These are phyloP conservation scores for Cyclanthera cordifolia DNA, from an alignment of 306 rosid genomes.

Conservation along the genomic window DNA sequence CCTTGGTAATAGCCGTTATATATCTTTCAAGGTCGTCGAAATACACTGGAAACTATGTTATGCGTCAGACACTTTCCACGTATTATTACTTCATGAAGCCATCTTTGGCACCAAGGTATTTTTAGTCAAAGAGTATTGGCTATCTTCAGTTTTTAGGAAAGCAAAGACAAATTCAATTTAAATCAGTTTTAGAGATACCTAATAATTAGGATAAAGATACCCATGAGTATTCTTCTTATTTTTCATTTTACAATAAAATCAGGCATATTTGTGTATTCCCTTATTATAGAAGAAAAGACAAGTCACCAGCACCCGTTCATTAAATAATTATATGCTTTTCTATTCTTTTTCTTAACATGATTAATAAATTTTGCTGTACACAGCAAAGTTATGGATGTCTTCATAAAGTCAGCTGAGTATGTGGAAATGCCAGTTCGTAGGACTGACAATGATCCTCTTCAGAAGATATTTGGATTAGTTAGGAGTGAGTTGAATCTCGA, in stretches of 20 bases:
- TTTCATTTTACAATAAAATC: not conserved
- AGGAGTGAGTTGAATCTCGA: slow-evolving; percentile 96
- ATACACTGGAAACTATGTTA: slow-evolving; percentile 90
- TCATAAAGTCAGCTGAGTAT: slow-evolving; percentile 89
- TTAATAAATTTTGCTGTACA: slow-evolving; percentile 3
- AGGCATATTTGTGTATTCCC: not conserved
- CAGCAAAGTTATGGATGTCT: slow-evolving; percentile 99
- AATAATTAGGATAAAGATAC: not conserved
- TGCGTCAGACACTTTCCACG: slow-evolving; percentile 87
- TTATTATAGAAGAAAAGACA: not conserved
- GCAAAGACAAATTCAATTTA: not conserved
- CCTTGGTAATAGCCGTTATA: slow-evolving; percentile 81
- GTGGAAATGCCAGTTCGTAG: slow-evolving; percentile 96
- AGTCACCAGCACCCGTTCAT: not conserved
- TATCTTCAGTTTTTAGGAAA: not conserved
- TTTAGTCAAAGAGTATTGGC: not conserved
- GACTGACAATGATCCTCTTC: slow-evolving; percentile 87
- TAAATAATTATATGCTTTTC: not conserved
- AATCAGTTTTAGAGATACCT: not conserved
- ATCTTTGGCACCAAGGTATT: slow-evolving; percentile 90
- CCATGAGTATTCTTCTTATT: not conserved
- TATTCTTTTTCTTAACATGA: not conserved
- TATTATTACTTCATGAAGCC: slow-evolving; percentile 89
- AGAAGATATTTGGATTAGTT: slow-evolving; percentile 85
- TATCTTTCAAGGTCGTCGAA: slow-evolving; percentile 93